Percentiles rank a stretch among this genome's conserved stretches.
These are phyloP conservation scores for Apiotrichum gracile DNA, from an alignment of 1,284 basidiomycete genomes.

Conservation along the genomic window DNA sequence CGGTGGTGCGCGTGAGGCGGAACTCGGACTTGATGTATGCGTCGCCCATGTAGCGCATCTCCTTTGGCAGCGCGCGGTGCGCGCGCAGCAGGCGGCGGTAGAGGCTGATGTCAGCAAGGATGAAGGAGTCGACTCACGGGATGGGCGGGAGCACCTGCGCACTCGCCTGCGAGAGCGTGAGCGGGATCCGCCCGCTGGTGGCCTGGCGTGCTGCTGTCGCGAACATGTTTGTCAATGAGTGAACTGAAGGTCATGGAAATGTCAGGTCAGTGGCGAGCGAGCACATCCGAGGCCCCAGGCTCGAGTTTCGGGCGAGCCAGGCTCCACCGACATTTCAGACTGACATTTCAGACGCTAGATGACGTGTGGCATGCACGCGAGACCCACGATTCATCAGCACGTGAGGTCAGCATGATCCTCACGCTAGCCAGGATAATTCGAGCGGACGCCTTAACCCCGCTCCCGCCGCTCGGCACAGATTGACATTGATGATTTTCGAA, in stretches of 20 bases:
- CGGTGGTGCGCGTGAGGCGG: slow-evolving; percentile 65
- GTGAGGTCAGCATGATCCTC: too few relatives aligned
- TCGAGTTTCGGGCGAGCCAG: too few relatives aligned
- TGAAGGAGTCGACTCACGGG: slow-evolving; percentile 53
- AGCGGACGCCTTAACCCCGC: too few relatives aligned
- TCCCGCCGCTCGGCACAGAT: too few relatives aligned
- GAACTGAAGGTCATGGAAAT: not conserved
- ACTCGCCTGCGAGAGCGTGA: slow-evolving; percentile 56
- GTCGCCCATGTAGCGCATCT: slow-evolving; percentile 83
- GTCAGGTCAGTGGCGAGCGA: too few relatives aligned
- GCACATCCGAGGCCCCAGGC: too few relatives aligned
- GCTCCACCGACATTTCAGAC: too few relatives aligned
- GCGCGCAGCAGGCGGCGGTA: slow-evolving; percentile 73
- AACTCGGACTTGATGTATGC: slow-evolving; percentile 87
- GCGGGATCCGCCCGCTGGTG: slow-evolving; percentile 57
- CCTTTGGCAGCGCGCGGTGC: slow-evolving; percentile 65
- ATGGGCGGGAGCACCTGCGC: slow-evolving; percentile 71
- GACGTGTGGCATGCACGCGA: too few relatives aligned
- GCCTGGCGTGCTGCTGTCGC: slow-evolving; percentile 47
- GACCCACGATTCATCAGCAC: too few relatives aligned
- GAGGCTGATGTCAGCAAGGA: slow-evolving; percentile 52
- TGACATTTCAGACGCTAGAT: too few relatives aligned
- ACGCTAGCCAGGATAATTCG: too few relatives aligned
- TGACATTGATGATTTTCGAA: not conserved
- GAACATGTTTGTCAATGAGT: slow-evolving; percentile 47